These are phyloP conservation scores for Aureobasidium melanogenum DNA, from an alignment of 2,329 filamentous ascomycete species.

Conservation along the genomic window DNA sequence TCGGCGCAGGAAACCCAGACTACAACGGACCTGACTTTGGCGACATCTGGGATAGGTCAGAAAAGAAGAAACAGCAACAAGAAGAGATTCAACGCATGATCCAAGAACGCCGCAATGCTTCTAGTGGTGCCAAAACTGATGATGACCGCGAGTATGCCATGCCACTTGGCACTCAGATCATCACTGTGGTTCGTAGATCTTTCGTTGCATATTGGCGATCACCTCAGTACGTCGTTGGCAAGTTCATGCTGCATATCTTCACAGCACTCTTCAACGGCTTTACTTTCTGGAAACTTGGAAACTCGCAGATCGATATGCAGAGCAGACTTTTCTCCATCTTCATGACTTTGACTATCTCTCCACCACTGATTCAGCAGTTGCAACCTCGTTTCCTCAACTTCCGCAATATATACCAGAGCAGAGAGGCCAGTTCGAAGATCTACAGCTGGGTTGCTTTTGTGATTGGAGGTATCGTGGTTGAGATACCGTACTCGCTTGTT, in stretches of 20 bases:
- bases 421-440: constrained; percentile 70
- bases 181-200: constrained; percentile 62
- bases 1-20: constrained; percentile 66
- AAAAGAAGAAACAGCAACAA: constrained; percentile 60
- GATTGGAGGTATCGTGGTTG: constrained; percentile 55
- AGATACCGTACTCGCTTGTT: constrained; percentile 57
- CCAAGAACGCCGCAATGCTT: constrained; percentile 44
- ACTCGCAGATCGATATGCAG: constrained; percentile 25
- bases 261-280: constrained; percentile 80
- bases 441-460: constrained; percentile 69
- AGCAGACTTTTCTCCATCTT: constrained; percentile 63
- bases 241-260: constrained; percentile 66
- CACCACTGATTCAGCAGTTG: constrained; percentile 67
- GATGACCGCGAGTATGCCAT: constrained; percentile 73
- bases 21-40: constrained; percentile 71
- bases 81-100: constrained; percentile 60
- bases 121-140: constrained; percentile 33
- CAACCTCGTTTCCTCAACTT: constrained; percentile 63
- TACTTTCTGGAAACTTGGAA: constrained; percentile 45
- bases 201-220: constrained; percentile 77
- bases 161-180: constrained; percentile 69
- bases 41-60: constrained; percentile 66
- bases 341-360: constrained; percentile 65
- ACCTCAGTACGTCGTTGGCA: constrained; percentile 83
- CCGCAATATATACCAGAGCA: constrained; percentile 57